Evolutionary conservation across 1,139 yeast species (phyloP), one percentile per base, ranked within the genome.

Genomic region (Yarrowia galli): DNA sequence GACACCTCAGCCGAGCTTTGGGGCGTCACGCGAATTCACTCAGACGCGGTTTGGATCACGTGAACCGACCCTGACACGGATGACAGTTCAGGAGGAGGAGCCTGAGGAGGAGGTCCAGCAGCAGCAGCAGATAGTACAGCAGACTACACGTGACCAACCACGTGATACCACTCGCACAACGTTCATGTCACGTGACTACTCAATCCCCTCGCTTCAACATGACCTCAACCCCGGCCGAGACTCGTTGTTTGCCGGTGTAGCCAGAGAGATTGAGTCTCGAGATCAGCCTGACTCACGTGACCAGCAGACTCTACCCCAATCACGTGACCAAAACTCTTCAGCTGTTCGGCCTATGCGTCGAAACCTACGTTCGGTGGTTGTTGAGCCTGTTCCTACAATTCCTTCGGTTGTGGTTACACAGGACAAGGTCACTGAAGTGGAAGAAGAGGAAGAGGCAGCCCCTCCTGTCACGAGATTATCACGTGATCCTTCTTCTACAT

Each of bases 151-250:
- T 40, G 45, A 40, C 22, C 45, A 42, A 7, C 12, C 56, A 35
- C 56, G 56, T 51, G 56, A 28, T n/a, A 32, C 40, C 15, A 28
- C 32, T 1, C 42, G 58, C 13, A 9, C 58, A 9, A 35, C 42
- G 2, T 36, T 53, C 45, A 53, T 36, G 43, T 53, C 60, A 22
- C 42, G 60, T 35, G 60, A 53, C 60, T 53, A 53, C 45, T 53
- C 60, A 2, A 53, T 53, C 16, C 60, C 60, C 16, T 36, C 60
- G 20, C 60, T 53, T 15, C 15, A 20, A 15, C 22, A 20, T 16
- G n/a, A 16, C 13, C 49, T 56, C 9, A 42, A 56, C 13, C 63
- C 63, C 7, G 63, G 63, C 5, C 48, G 42, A n/a, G 63, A 56
- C n/a, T 56, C 63, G 13, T 7, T 56, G 23, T 56, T 56, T 40